Conservation (phyloP, 2,329 filamentous ascomycete species). For the Fusarium napiforme region DNA sequence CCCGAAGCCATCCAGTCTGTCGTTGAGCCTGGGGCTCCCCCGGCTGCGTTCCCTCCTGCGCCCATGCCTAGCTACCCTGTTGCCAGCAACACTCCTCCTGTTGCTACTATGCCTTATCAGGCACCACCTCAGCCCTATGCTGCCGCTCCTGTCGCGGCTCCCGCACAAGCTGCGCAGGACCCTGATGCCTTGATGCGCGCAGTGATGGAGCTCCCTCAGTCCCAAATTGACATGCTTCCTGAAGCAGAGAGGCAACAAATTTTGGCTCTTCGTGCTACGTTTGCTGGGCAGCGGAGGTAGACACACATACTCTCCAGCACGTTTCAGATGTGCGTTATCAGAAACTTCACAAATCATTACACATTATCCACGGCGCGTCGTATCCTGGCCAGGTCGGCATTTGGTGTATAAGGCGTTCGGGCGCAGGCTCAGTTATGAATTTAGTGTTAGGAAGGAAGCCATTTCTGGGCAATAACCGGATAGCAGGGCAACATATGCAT, state of each 20-base stretch:
- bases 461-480: not conserved
- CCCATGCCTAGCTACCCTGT: constrained; percentile 46
- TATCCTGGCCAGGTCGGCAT: constrained; percentile 11
- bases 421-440: constrained; percentile 27
- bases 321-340: not conserved
- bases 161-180: constrained; percentile 58
- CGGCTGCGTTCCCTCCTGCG: constrained; percentile 51
- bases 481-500: not conserved
- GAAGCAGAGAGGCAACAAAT: constrained; percentile 83
- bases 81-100: constrained; percentile 57
- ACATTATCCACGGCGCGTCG: not conserved
- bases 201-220: constrained; percentile 82
- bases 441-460: not conserved
- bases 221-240: constrained; percentile 81
- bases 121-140: constrained; percentile 56
- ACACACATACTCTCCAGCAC: not conserved
- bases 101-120: constrained; percentile 58
- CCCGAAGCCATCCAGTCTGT: constrained; percentile 84
- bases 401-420: constrained; percentile 35
- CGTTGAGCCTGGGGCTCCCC: constrained; percentile 69
- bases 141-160: constrained; percentile 47
- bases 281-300: constrained; percentile 58
- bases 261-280: constrained; percentile 76
- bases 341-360: not conserved
- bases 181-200: constrained; percentile 82